A percentile compares a stretch with the other conserved stretches of the same genome.
These are phyloP conservation scores for Podaxis sp. DNA, from an alignment of 768 basidiomycete genomes.

Conservation along the genomic window DNA sequence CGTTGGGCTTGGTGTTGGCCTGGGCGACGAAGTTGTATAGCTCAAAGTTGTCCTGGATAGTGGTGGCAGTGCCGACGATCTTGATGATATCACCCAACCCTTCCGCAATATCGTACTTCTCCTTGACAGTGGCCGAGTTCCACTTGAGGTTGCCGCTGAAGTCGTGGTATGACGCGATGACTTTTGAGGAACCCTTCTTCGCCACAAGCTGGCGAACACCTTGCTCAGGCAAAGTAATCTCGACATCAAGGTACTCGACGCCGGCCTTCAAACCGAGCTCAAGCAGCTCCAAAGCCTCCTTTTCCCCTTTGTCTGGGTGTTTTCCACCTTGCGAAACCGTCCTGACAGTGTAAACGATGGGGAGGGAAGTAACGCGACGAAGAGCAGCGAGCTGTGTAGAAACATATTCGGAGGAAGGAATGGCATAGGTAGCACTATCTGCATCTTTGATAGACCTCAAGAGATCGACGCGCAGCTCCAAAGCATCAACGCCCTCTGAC, in stretches of 20 bases:
- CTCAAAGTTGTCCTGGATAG: slow-evolving; percentile 74
- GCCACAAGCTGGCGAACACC: slow-evolving; percentile 56
- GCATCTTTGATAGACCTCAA: slow-evolving; percentile 54
- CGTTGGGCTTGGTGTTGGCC: slow-evolving; percentile 36
- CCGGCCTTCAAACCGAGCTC: slow-evolving; percentile 78
- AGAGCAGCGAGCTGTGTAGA: slow-evolving; percentile 77
- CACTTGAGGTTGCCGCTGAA: slow-evolving; percentile 86
- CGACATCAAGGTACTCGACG: slow-evolving; percentile 92
- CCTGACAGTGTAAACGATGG: slow-evolving; percentile 90
- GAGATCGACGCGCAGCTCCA: slow-evolving; percentile 94
- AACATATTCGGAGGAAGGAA: slow-evolving; percentile 74
- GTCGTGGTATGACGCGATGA: slow-evolving; percentile 96
- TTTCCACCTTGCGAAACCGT: slow-evolving; percentile 88
- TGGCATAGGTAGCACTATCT: slow-evolving; percentile 47
- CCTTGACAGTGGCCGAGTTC: slow-evolving; percentile 63
- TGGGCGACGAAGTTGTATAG: slow-evolving; percentile 70
- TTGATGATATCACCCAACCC: slow-evolving; percentile 87
- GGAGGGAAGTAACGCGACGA: slow-evolving; percentile 74
- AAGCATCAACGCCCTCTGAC: slow-evolving; percentile 81
- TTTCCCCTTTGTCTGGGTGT: slow-evolving; percentile 77
- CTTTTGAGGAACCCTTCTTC: slow-evolving; percentile 69
- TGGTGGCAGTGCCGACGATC: slow-evolving; percentile 82
- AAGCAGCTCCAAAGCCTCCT: slow-evolving; percentile 74
- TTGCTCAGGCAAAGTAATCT: slow-evolving; percentile 72
- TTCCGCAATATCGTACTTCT: slow-evolving; percentile 67